These are phyloP conservation scores for Globisporangium parvum DNA, from an alignment of 352 stramenopile genomes.

Conservation along the genomic window DNA sequence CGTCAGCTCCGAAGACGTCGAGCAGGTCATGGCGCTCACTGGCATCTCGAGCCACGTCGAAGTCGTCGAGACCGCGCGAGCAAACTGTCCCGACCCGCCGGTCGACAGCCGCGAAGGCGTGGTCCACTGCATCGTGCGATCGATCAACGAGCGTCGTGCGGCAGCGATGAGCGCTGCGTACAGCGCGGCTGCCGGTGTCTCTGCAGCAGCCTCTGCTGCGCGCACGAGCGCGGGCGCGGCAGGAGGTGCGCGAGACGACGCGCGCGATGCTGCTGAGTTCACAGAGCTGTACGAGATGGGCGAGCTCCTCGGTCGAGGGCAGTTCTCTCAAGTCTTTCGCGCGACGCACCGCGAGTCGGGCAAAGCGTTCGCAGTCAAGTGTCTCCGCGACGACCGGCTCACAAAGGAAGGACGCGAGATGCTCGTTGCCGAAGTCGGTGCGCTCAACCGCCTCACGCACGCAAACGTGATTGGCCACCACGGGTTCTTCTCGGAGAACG, in stretches of 20 bases:
- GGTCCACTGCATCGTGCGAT: conserved; percentile 26
- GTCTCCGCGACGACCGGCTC: conserved; percentile 39
- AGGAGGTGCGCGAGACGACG: conserved; percentile 6
- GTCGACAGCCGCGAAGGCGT: conserved; percentile 19
- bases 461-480: conserved; percentile 77
- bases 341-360: conserved; percentile 38
- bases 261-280: conserved; percentile 26
- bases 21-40: conserved; percentile 45
- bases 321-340: conserved; percentile 61
- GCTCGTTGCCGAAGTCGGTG: conserved; percentile 63
- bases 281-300: conserved; percentile 57
- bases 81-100: not conserved
- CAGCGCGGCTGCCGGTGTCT: not conserved
- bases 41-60: conserved; percentile 51
- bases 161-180: conserved; percentile 8
- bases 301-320: conserved; percentile 43
- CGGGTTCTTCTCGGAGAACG: conserved; percentile 70
- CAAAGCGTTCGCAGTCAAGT: conserved; percentile 55
- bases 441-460: conserved; percentile 69
- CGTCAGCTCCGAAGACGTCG: conserved; percentile 44
- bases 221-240: conserved; percentile 1
- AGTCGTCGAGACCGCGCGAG: conserved; percentile 17
- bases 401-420: conserved; percentile 49
- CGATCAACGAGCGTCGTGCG: conserved; percentile 24
- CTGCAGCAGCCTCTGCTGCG: conserved; percentile 3